Base-by-base conservation (phyloP, 73 alveolate species). In the Breviolum minutum region DNA sequence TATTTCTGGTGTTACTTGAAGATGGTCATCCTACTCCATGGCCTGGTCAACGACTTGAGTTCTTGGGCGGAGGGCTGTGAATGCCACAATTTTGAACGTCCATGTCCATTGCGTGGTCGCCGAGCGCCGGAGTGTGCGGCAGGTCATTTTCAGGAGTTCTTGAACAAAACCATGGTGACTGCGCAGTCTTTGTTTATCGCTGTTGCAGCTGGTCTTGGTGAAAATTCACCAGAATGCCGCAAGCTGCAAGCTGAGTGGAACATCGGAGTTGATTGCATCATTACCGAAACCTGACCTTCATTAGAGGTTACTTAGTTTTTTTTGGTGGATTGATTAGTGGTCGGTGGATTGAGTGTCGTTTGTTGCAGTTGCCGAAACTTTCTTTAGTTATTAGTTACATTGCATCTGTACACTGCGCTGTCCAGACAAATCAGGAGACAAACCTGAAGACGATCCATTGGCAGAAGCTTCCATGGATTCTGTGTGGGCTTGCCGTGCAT, bases 51-150 rank as follows among this genome's bases (percentile, higher is more conserved):
- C 16, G 96, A 90, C 29, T 14, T 90, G 22, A 66, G 87, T 14
- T 29, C 77, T 4, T 90, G 96, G 96, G 96, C 64, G 7, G 96
- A 90, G n/a, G 96, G 87, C 0, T 63, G 95, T 63, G 95, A 62
- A 48, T 80, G 88, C 54, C 88, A 80, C 30, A 12, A 80, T 10
- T 80, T 80, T 29, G 32, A 63, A 6, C n/a, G 24, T 6, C 88
- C 88, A n/a, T 90, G 96, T 63, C 87, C 61, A 5, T 87, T 90
- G 8, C 62, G 87, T 0, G 96, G 96, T 19, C 87, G 96, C 19
- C 54, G 96, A 8, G 71, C 96, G 16, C 76, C 96, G 16, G 96
- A 90, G 74, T 62, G 81, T 16, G 96, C 96, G 12, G 70, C 87
- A 0, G 96, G 96, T 3, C 11, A 9, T 20, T 90, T 70, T 24